Base-by-base conservation (phyloP, 495 filamentous ascomycete genomes). In the Coniosporium apollinis region DNA sequence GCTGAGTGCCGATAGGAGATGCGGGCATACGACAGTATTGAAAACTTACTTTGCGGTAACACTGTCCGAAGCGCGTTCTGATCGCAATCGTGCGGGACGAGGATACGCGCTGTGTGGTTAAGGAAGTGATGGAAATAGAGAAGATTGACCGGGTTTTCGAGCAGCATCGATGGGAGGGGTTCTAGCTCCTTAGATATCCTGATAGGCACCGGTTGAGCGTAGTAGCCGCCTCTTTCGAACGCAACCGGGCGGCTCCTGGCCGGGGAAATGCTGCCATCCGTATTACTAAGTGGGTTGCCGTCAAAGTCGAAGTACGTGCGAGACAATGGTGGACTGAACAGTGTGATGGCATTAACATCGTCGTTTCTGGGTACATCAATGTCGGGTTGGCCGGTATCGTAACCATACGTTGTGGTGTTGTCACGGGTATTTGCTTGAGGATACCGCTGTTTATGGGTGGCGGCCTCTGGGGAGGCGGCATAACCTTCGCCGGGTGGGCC, bases 71-170 rank as follows among this genome's bases (percentile, higher is more conserved):
- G 83, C 0, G 79, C 75, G 52, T 87, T 87, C 29, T 72, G 65
- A 39, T 65, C 56, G 54, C 79, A 78, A 43, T 84, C 76, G 49
- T 87, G 79, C 0, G 79, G 77, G 5, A 83, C 76, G 19, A 85
- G 58, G 43, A 80, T 74, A 30, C 68, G 58, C 4, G 79, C 79
- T 7, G 79, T 86, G 54, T 86, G 76, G 46, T 82, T 79, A 37
- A 84, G 55, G 52, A 84, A 86, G 54, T 84, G 79, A 56, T 86
- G 79, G 42, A 71, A 72, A 43, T 72, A 72, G 44, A 86, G 67
- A 30, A 87, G 53, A 48, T 85, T 83, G 70, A 85, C 82, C 14
- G 73, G 78, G 49, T 82, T 82, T 31, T 75, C 65, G 30, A 79
- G 48, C 21, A 86, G 60, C 34, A 48, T 42, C 18, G 20, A 28